These are phyloP conservation scores for Phenoliferia sp. DNA, from an alignment of 1,284 basidiomycete species.

Conservation along the genomic window DNA sequence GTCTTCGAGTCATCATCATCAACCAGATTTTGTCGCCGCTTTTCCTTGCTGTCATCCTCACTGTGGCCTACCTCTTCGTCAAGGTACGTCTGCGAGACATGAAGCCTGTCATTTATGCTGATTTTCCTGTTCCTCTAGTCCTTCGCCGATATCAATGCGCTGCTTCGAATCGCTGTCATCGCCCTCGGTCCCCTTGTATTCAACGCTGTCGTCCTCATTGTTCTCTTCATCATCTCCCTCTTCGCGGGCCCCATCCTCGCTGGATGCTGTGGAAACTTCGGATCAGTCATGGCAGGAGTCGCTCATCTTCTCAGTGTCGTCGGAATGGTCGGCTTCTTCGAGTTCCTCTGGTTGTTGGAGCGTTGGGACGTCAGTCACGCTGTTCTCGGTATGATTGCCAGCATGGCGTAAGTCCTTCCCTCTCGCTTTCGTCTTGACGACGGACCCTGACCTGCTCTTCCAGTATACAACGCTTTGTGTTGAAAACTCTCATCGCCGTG, in stretches of 20 bases:
- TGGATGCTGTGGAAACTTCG: constrained; percentile 66
- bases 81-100: constrained; percentile 36
- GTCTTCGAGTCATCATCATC: constrained; percentile 79
- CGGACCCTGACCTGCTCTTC: constrained; percentile 47
- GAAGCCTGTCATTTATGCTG: constrained; percentile 32
- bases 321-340: constrained; percentile 85
- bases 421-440: neutral
- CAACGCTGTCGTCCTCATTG: constrained; percentile 83
- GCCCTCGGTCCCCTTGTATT: constrained; percentile 91
- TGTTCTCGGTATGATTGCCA: constrained; percentile 48
- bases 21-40: constrained; percentile 83
- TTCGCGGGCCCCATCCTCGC: constrained; percentile 90
- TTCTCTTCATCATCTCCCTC: constrained; percentile 81
- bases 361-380: constrained; percentile 87
- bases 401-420: constrained; percentile 34
- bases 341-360: constrained; percentile 95
- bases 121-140: constrained; percentile 51
- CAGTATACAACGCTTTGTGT: constrained; percentile 83
- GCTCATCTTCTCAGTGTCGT: constrained; percentile 74
- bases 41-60: constrained; percentile 74
- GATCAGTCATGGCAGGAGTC: constrained; percentile 80
- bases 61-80: constrained; percentile 75
- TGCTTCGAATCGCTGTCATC: constrained; percentile 89
- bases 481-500: constrained; percentile 86
- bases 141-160: constrained; percentile 52